Percentiles rank a stretch among this genome's conserved stretches.
These are phyloP conservation scores for Nitzschia sp. DNA, from an alignment of 108 stramenopile genomes.

Conservation along the genomic window DNA sequence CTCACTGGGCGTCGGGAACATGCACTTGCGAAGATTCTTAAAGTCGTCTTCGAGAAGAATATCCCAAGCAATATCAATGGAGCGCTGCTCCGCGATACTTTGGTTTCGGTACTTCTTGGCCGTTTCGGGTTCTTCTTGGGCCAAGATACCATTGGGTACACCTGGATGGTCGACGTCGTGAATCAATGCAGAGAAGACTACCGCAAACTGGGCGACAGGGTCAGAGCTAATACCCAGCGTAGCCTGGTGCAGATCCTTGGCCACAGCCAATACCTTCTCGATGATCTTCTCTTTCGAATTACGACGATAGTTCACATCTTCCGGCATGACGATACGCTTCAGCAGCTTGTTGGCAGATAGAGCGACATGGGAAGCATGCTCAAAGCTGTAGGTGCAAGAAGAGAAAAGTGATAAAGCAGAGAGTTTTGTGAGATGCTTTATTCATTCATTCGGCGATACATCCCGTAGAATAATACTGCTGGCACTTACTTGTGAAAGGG, in stretches of 20 bases:
- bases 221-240: conserved; percentile 43
- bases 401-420: background rate
- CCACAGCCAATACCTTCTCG: conserved; percentile 21
- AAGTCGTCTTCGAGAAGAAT: conserved; percentile 35
- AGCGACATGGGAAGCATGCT: conserved; percentile 46
- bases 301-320: conserved; percentile 15
- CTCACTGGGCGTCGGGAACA: conserved; percentile 8
- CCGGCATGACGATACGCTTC: conserved; percentile 30
- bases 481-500: conserved; percentile 51
- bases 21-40: conserved; percentile 6
- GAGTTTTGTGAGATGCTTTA: conserved; percentile 23
- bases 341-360: conserved; percentile 45
- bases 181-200: conserved; percentile 43
- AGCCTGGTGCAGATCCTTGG: conserved; percentile 7
- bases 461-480: too few relatives aligned
- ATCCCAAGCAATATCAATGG: conserved; percentile 33
- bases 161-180: conserved; percentile 48
- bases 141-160: conserved; percentile 27
- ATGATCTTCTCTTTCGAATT: conserved; percentile 12
- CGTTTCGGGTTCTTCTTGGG: conserved; percentile 19
- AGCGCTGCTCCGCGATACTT: conserved; percentile 39
- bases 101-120: conserved; percentile 24
- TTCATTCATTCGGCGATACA: too few relatives aligned
- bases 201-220: conserved; percentile 42
- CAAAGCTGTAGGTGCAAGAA: conserved; percentile 28